Conservation (phyloP, 495 filamentous ascomycete species). For the Terfezia claveryi region DNA sequence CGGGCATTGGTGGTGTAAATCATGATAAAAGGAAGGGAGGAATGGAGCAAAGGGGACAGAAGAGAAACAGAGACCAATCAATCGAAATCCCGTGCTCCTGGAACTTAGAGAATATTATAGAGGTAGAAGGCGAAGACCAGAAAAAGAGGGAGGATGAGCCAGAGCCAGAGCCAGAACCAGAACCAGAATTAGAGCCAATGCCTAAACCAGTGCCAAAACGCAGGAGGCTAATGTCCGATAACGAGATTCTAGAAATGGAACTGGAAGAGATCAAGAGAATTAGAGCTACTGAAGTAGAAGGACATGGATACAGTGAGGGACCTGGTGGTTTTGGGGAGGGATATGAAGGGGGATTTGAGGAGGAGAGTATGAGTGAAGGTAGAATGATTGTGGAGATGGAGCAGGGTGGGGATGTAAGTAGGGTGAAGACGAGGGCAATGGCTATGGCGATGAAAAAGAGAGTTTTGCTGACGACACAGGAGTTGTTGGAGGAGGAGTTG, state of each 20-base stretch:
- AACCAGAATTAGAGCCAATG: not conserved
- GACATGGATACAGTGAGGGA: too few species aligned
- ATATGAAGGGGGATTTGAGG: too few species aligned
- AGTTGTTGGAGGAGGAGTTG: not conserved
- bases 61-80: too few species aligned
- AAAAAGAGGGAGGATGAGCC: not conserved
- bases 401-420: not conserved
- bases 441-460: not conserved
- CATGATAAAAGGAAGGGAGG: not conserved
- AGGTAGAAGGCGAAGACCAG: not conserved
- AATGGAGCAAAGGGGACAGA: not conserved
- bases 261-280: not conserved
- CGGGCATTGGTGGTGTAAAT: not conserved
- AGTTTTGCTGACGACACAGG: not conserved
- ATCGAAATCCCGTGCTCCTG: not conserved
- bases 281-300: not conserved
- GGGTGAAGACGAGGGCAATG: constrained; percentile 1
- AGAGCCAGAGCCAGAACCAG: not conserved
- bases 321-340: too few species aligned
- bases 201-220: not conserved
- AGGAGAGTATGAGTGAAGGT: too few species aligned
- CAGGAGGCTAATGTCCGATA: not conserved
- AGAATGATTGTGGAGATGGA: constrained; percentile 4
- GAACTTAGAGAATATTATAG: not conserved
- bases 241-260: not conserved